Evolutionary conservation across 2,329 filamentous ascomycete genomes (phyloP), one percentile per base, ranked within the genome.

Genomic region (Cladophialophora carrionii): DNA sequence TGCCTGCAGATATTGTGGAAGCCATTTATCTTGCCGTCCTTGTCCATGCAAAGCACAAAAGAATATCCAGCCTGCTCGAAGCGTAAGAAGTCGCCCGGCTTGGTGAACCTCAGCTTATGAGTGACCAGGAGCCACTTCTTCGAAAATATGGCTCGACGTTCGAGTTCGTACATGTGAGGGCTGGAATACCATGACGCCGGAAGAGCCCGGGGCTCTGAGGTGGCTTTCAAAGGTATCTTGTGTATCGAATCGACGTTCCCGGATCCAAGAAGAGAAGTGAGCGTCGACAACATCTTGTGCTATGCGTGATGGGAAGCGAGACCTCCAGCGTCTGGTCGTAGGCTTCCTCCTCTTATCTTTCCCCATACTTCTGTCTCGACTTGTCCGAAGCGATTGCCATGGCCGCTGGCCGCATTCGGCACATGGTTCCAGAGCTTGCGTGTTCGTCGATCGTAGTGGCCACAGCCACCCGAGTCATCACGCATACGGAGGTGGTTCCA

Each of bases 1-100:
- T 88, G 86, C 1, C 85, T 77, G 74, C 86, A 88, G 43, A 87
- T 78, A 70, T 88, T 88, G 76, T 87, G 86, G 73, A 88, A 87
- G 17, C 80, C 85, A 64, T 85, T 83, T 74, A 87, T 81, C 3
- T 79, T 78, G 12, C 80, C 80, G 7, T 82, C 75, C 24, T 81
- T 78, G 70, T 85, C 83, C 17, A 75, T 76, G 60, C 78, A 76
- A 10, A 87, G 73, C 68, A 87, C 74, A 72, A 88, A 84, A 32
- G 83, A 77, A 74, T 82, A 87, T 17, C 82, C 84, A 8, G 85
- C 68, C 14, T 58, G 31, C 17, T 70, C 61, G 52, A 62, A 70
- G 6, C 49, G 41, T 7, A 68, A n/a, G 48, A 34, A 71, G 46
- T 66, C 83, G 5, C 86, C 86, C 9, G 78, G 71, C 55, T 84